Conservation (phyloP, 1,284 basidiomycete species). For the Stygiomarasmius scandens region DNA sequence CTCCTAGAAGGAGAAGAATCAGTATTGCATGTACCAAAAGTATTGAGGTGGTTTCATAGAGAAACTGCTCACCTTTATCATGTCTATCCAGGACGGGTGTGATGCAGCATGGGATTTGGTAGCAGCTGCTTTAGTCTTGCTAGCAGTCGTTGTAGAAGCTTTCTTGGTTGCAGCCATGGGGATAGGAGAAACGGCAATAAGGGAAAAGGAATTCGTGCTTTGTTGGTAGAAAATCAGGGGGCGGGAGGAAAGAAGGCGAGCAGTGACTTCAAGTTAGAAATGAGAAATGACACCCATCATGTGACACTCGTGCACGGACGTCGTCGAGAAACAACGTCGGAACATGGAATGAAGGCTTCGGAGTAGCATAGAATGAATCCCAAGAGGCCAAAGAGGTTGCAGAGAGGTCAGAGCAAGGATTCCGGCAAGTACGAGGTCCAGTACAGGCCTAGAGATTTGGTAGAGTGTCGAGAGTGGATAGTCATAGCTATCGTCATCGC, state of each 20-base stretch:
- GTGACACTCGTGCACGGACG: not conserved
- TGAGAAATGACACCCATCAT: not conserved
- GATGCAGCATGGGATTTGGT: slow-evolving; percentile 38
- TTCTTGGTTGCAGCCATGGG: slow-evolving; percentile 35
- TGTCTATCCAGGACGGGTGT: slow-evolving; percentile 54
- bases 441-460: not conserved
- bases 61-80: slow-evolving; percentile 50
- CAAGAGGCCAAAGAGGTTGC: not conserved
- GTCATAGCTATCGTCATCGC: not conserved
- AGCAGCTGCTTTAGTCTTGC: slow-evolving; percentile 33
- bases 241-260: slow-evolving; percentile 19
- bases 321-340: not conserved
- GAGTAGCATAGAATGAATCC: not conserved
- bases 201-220: slow-evolving; percentile 15
- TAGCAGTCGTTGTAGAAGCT: slow-evolving; percentile 34
- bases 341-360: not conserved
- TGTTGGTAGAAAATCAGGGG: slow-evolving; percentile 27
- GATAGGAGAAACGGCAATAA: slow-evolving; percentile 17
- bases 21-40: slow-evolving; percentile 17
- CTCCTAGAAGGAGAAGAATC: slow-evolving; percentile 40
- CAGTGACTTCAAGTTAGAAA: slow-evolving; percentile 13
- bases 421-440: not conserved
- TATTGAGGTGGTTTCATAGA: slow-evolving; percentile 11
- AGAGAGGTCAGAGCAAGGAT: not conserved
- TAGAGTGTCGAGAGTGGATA: not conserved